Evolutionary conservation across 2,329 filamentous ascomycete species (phyloP).

Genomic region (Colletotrichum eleusines): DNA sequence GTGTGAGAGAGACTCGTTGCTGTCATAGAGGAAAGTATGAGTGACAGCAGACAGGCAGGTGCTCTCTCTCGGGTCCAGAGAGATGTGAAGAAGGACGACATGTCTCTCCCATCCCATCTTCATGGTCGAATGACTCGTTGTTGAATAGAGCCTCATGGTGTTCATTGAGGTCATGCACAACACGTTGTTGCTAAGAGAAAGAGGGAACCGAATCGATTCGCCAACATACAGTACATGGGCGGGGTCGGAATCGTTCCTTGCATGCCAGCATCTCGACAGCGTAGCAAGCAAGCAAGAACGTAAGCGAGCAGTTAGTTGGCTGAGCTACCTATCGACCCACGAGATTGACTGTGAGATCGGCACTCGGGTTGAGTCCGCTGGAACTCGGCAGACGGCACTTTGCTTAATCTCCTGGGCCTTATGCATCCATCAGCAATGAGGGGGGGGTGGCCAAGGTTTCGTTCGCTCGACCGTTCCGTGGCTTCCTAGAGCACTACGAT

Average conservation of each 20-base stretch:
- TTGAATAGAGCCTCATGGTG: not conserved
- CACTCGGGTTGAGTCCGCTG: slow-evolving; percentile 22
- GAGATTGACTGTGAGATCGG: slow-evolving; percentile 38
- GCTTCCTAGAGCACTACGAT: too few relatives aligned
- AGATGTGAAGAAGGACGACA: not conserved
- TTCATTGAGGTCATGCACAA: too few relatives aligned
- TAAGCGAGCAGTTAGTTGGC: too few relatives aligned
- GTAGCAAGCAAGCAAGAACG: too few relatives aligned
- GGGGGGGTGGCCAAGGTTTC: not conserved
- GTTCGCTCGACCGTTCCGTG: not conserved
- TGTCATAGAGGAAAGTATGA: too few relatives aligned
- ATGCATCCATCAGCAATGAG: not conserved
- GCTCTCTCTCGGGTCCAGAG: not conserved
- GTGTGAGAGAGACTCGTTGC: too few relatives aligned
- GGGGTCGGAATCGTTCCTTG: too few relatives aligned
- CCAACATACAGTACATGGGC: too few relatives aligned
- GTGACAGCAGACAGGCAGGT: too few relatives aligned
- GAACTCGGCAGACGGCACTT: slow-evolving; percentile 38
- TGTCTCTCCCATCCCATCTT: not conserved
- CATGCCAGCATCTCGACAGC: too few relatives aligned
- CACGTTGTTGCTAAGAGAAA: too few relatives aligned
- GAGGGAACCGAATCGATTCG: too few relatives aligned
- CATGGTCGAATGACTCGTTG: not conserved
- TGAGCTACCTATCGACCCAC: not conserved
- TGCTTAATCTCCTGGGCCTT: slow-evolving; percentile 32